Evolutionary conservation across 106 monocot genomes (phyloP).

Genomic region (Hemerocallis citrina): DNA sequence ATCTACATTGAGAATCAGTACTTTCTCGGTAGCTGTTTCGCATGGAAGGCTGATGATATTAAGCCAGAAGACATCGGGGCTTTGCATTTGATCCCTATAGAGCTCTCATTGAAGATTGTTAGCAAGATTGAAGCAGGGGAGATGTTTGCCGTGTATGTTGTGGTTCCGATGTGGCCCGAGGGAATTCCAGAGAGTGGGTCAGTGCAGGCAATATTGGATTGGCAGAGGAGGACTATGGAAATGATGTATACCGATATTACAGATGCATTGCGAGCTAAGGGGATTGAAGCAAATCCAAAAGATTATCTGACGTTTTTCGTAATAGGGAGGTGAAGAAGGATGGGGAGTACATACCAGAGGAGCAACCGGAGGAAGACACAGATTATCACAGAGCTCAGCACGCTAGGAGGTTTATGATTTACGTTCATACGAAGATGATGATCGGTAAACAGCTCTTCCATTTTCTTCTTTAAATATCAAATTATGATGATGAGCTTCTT

Average conservation of each 20-base stretch:
- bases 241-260: slow-evolving; percentile 52
- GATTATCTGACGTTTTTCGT: slow-evolving; percentile 50
- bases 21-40: slow-evolving; percentile 52
- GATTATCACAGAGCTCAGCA: slow-evolving; percentile 39
- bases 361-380: slow-evolving; percentile 41
- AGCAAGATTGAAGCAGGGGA: slow-evolving; percentile 59
- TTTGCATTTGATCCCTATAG: slow-evolving; percentile 46
- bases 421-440: slow-evolving; percentile 50
- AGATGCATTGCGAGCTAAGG: slow-evolving; percentile 21
- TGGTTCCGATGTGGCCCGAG: slow-evolving; percentile 68
- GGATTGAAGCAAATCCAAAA: slow-evolving; percentile 20
- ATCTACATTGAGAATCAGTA: slow-evolving; percentile 61
- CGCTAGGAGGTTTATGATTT: slow-evolving; percentile 40
- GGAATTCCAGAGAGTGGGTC: slow-evolving; percentile 41
- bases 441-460: slow-evolving; percentile 18
- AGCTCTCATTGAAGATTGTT: slow-evolving; percentile 42
- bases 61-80: slow-evolving; percentile 36
- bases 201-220: slow-evolving; percentile 51
- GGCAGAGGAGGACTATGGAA: slow-evolving; percentile 61
- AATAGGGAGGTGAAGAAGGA: slow-evolving; percentile 37
- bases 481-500: background rate
- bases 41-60: slow-evolving; percentile 34
- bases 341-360: slow-evolving; percentile 35
- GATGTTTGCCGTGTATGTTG: slow-evolving; percentile 46
- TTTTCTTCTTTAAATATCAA: background rate